phyloP scores from a whole-genome alignment of 805 yeast species.

The Saturnispora ahearnii region DNA sequence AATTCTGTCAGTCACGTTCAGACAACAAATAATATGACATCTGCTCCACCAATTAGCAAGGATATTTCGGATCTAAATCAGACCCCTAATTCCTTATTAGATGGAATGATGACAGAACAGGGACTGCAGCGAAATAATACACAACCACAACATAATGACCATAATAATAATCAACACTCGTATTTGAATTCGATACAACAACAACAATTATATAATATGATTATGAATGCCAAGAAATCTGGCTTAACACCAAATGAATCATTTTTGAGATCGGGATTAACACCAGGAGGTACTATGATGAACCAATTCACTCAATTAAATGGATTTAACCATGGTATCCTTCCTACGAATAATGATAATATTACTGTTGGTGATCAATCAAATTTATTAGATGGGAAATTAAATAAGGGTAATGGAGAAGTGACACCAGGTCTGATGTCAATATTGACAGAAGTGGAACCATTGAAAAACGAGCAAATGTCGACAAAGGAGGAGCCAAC shows the following conservation, averaged over 20 bases:
- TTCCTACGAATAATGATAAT: background rate
- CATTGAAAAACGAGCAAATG: background rate
- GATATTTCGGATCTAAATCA: background rate
- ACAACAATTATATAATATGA: slow-evolving; percentile 17
- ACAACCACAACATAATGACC: background rate
- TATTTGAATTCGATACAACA: slow-evolving; percentile 9
- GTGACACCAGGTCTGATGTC: slow-evolving; percentile 10
- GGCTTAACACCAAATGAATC: slow-evolving; percentile 76
- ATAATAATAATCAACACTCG: background rate
- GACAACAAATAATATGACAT: slow-evolving; percentile 1
- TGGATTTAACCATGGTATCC: background rate
- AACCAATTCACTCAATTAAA: background rate
- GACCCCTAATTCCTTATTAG: background rate
- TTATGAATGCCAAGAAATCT: slow-evolving; percentile 32
- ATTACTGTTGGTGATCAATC: background rate
- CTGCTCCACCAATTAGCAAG: background rate
- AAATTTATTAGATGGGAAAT: background rate
- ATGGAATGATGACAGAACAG: slow-evolving; percentile 4
- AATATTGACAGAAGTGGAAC: background rate
- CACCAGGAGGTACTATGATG: slow-evolving; percentile 41
- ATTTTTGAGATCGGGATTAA: slow-evolving; percentile 57
- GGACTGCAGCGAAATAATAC: slow-evolving; percentile 3
- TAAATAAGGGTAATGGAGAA: background rate
- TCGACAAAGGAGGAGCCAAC: background rate
- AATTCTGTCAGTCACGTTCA: slow-evolving; percentile 4